Conservation (phyloP, 2,329 filamentous ascomycete species). For the Zalaria sp. region DNA sequence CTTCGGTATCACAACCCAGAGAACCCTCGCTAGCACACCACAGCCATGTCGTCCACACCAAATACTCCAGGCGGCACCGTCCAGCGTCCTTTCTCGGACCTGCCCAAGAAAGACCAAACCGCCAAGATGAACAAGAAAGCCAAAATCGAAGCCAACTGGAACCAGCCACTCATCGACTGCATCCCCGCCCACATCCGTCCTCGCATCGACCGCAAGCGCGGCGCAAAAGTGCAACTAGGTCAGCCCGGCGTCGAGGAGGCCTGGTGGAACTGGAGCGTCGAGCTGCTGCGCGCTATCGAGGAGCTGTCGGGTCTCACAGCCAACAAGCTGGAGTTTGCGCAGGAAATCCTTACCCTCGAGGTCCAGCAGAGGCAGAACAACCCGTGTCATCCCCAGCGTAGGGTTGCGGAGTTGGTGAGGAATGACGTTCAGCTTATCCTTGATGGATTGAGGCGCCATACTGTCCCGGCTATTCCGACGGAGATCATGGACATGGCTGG, state of each 20-base stretch:
- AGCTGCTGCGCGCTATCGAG: slow-evolving; percentile 6
- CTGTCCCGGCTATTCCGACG: too few relatives aligned
- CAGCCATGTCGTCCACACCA: too few relatives aligned
- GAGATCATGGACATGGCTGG: slow-evolving; percentile 1
- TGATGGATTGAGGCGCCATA: slow-evolving; percentile 1
- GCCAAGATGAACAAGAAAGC: slow-evolving; percentile 7
- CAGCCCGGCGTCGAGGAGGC: slow-evolving; percentile 3
- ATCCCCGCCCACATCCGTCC: slow-evolving; percentile 6
- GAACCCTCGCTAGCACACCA: too few relatives aligned
- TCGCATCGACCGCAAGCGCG: slow-evolving; percentile 8
- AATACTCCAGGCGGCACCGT: too few relatives aligned
- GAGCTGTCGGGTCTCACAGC: slow-evolving; percentile 8
- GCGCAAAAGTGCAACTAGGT: slow-evolving; percentile 6
- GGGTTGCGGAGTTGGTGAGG: slow-evolving; percentile 6
- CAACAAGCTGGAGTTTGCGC: slow-evolving; percentile 4
- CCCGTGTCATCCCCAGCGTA: slow-evolving; percentile 7
- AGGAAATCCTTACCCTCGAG: slow-evolving; percentile 4
- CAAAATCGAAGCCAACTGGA: slow-evolving; percentile 7
- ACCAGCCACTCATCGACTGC: slow-evolving; percentile 2
- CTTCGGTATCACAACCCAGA: too few relatives aligned
- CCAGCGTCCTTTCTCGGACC: neutral
- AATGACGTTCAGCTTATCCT: slow-evolving; percentile 6
- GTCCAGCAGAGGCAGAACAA: slow-evolving; percentile 5
- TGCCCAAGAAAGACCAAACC: slow-evolving; percentile 6
- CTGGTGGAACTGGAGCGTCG: slow-evolving; percentile 10